Percentiles rank a stretch among this genome's conserved stretches.
phyloP scores from a whole-genome alignment of 1,139 yeast species.

The Pichia sp. region DNA sequence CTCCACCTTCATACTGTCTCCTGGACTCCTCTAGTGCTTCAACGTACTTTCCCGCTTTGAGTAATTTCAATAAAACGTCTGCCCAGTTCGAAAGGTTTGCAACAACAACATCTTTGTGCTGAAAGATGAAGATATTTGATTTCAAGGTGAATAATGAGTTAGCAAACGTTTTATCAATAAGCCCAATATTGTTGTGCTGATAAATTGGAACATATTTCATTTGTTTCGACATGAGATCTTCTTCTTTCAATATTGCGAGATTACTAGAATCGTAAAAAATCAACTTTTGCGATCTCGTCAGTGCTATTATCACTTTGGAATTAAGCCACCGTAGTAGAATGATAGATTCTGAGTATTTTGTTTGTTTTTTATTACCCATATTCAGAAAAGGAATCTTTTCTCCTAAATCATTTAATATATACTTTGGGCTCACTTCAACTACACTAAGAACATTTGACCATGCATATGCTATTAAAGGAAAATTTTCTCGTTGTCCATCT shows the following conservation, averaged over 20 bases:
- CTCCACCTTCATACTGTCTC: slow-evolving; percentile 48
- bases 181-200: slow-evolving; percentile 15
- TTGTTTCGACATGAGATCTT: slow-evolving; percentile 46
- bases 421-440: slow-evolving; percentile 43
- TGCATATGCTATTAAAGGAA: slow-evolving; percentile 59
- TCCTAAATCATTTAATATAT: slow-evolving; percentile 36
- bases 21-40: slow-evolving; percentile 55
- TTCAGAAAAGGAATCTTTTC: slow-evolving; percentile 31
- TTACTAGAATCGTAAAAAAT: slow-evolving; percentile 39
- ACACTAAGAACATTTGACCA: slow-evolving; percentile 60
- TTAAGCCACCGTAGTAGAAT: slow-evolving; percentile 60
- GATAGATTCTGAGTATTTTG: slow-evolving; percentile 46
- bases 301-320: slow-evolving; percentile 44
- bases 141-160: slow-evolving; percentile 40
- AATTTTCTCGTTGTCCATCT: slow-evolving; percentile 26
- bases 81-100: slow-evolving; percentile 75
- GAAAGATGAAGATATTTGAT: slow-evolving; percentile 47
- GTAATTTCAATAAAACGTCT: slow-evolving; percentile 49
- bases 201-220: slow-evolving; percentile 29
- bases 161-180: slow-evolving; percentile 27
- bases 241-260: slow-evolving; percentile 36
- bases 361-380: slow-evolving; percentile 44
- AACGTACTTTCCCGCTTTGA: slow-evolving; percentile 48
- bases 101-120: slow-evolving; percentile 45
- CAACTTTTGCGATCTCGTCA: slow-evolving; percentile 47